phyloP scores from a whole-genome alignment of 108 stramenopile species.

The Stephanodiscus minutulus region DNA sequence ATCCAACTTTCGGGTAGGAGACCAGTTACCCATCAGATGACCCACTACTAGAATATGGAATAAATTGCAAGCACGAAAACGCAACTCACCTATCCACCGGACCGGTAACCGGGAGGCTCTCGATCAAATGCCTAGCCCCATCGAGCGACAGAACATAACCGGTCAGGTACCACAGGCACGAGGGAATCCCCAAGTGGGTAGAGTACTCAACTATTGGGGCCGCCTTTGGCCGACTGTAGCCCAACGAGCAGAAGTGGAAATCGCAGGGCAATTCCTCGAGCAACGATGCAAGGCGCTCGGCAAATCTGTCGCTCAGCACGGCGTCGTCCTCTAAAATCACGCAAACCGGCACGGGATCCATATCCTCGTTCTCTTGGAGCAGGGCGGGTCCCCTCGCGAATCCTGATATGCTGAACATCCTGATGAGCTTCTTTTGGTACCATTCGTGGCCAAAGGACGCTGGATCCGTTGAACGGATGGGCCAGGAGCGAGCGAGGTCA shows the following conservation, averaged over 20 bases:
- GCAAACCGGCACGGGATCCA: slow-evolving; percentile 72
- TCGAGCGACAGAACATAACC: slow-evolving; percentile 76
- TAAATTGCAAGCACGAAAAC: not conserved
- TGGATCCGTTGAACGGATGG: no score
- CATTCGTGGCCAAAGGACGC: slow-evolving; percentile 2
- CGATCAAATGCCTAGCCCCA: slow-evolving; percentile 61
- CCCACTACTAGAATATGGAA: no score
- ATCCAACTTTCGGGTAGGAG: slow-evolving; percentile 72
- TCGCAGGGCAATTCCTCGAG: slow-evolving; percentile 80
- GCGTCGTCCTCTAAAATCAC: slow-evolving; percentile 87
- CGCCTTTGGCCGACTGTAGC: slow-evolving; percentile 78
- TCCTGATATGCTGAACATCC: slow-evolving; percentile 63
- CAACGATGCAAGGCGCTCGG: slow-evolving; percentile 62
- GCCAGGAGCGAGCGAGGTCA: not conserved
- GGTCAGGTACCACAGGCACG: slow-evolving; percentile 83
- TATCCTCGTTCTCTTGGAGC: slow-evolving; percentile 51
- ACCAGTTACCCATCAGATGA: no score
- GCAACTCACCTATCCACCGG: slow-evolving; percentile 41
- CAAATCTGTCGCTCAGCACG: slow-evolving; percentile 76
- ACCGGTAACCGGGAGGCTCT: slow-evolving; percentile 66
- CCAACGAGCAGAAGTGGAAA: slow-evolving; percentile 86
- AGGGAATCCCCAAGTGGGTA: slow-evolving; percentile 67
- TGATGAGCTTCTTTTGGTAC: slow-evolving; percentile 21
- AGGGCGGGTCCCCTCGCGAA: slow-evolving; percentile 64
- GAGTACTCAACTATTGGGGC: slow-evolving; percentile 81